A percentile compares a stretch with the other conserved stretches of the same genome.
Evolutionary conservation across 495 filamentous ascomycete species (phyloP).

Genomic region (Darksidea phi): DNA sequence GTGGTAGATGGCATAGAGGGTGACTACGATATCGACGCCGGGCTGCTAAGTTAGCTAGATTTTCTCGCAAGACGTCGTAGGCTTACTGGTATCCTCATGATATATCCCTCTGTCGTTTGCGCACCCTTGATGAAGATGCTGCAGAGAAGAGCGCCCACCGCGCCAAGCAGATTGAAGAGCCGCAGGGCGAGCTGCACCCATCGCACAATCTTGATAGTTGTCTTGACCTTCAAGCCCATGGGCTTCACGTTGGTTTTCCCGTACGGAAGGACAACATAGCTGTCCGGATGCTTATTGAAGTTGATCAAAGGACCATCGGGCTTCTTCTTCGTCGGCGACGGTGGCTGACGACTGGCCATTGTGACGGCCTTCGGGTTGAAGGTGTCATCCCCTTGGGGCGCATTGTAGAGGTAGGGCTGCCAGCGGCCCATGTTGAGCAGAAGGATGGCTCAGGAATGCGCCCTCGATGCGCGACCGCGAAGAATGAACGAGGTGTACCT

Average conservation of each 20-base stretch:
- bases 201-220: constrained; percentile 63
- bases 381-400: constrained; percentile 51
- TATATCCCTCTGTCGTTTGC: constrained; percentile 63
- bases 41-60: constrained; percentile 50
- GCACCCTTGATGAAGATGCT: constrained; percentile 70
- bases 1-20: constrained; percentile 75
- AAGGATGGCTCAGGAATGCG: constrained; percentile 27
- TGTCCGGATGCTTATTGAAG: constrained; percentile 78
- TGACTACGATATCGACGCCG: constrained; percentile 66
- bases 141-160: constrained; percentile 67
- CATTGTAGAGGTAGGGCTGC: constrained; percentile 77
- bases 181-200: constrained; percentile 65
- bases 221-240: constrained; percentile 70
- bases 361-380: constrained; percentile 86
- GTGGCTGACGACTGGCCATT: constrained; percentile 63
- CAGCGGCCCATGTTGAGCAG: constrained; percentile 37
- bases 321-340: constrained; percentile 58
- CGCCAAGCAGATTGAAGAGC: constrained; percentile 61
- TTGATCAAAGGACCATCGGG: constrained; percentile 70
- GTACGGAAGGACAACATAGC: constrained; percentile 52
- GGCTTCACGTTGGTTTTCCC: constrained; percentile 56
- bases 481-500: constrained; percentile 17
- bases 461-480: constrained; percentile 16
- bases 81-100: constrained; percentile 74
- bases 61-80: neutral